Percentiles rank a stretch among this genome's conserved stretches.
Conservation (phyloP, 2,329 filamentous ascomycete species). For the Pezicula rhizophila region DNA sequence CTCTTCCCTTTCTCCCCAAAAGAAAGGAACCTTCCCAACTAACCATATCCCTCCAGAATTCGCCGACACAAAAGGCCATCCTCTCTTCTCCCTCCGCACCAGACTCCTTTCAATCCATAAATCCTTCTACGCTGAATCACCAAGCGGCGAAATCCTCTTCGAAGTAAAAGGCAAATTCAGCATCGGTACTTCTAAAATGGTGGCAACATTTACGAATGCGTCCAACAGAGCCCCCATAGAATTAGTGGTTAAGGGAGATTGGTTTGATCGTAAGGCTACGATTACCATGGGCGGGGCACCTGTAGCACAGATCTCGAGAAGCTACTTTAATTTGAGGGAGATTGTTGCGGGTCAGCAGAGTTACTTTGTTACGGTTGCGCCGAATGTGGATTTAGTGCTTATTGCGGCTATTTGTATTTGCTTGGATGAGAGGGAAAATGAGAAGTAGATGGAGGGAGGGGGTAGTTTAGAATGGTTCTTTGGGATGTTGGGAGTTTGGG, state of each 20-base stretch:
- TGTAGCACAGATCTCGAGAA: slow-evolving; percentile 52
- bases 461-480: background rate
- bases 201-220: slow-evolving; percentile 49
- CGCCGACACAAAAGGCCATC: slow-evolving; percentile 4
- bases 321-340: slow-evolving; percentile 50
- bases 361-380: slow-evolving; percentile 57
- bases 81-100: slow-evolving; percentile 18
- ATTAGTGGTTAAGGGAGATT: slow-evolving; percentile 56
- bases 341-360: slow-evolving; percentile 57
- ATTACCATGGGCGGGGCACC: slow-evolving; percentile 44
- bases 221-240: slow-evolving; percentile 36
- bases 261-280: slow-evolving; percentile 48
- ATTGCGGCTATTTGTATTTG: slow-evolving; percentile 63
- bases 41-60: slow-evolving; percentile 8
- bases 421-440: slow-evolving; percentile 60
- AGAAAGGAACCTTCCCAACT: background rate
- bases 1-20: background rate
- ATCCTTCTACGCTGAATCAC: slow-evolving; percentile 20
- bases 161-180: slow-evolving; percentile 23
- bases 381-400: slow-evolving; percentile 59
- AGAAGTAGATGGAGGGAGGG: slow-evolving; percentile 20
- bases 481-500: background rate
- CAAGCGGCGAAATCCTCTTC: slow-evolving; percentile 15
- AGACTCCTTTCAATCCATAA: slow-evolving; percentile 19
- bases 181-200: slow-evolving; percentile 46